phyloP scores from a whole-genome alignment of 108 stramenopile genomes.

The Cyclotella atomus region DNA sequence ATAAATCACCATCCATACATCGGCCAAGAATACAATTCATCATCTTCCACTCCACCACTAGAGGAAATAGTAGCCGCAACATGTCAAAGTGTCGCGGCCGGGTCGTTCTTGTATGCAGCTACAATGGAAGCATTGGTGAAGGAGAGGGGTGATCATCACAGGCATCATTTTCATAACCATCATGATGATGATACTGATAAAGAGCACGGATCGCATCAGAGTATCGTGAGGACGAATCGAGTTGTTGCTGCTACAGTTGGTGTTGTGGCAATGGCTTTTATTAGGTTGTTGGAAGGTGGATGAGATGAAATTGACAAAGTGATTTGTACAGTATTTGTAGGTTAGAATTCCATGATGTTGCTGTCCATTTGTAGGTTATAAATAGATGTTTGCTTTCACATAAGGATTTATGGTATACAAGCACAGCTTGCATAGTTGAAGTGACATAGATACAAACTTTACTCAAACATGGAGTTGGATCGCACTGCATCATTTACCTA shows the following conservation, averaged over 20 bases:
- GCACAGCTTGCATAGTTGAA: too few relatives aligned
- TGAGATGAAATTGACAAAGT: background rate
- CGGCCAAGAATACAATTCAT: background rate
- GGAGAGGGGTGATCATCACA: constrained; percentile 8
- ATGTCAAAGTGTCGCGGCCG: constrained; percentile 9
- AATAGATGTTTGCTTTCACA: background rate
- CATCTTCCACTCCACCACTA: background rate
- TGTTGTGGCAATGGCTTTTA: background rate
- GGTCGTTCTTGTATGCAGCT: constrained; percentile 6
- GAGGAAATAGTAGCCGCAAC: background rate
- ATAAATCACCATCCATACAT: background rate
- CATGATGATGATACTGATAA: background rate
- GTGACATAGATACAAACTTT: too few relatives aligned
- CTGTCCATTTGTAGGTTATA: background rate
- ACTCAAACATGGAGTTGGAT: too few relatives aligned
- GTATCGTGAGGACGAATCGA: constrained; percentile 4
- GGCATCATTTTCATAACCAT: constrained; percentile 4
- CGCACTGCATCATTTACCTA: too few relatives aligned
- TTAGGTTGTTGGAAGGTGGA: background rate
- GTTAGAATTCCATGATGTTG: background rate
- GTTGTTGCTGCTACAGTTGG: constrained; percentile 1
- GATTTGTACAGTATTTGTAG: too few relatives aligned
- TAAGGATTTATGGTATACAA: background rate
- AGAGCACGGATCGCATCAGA: background rate
- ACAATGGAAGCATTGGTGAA: constrained; percentile 14